Conservation (phyloP, 192 early-diverging fungal species). For the Coemansia guatemalensis region DNA sequence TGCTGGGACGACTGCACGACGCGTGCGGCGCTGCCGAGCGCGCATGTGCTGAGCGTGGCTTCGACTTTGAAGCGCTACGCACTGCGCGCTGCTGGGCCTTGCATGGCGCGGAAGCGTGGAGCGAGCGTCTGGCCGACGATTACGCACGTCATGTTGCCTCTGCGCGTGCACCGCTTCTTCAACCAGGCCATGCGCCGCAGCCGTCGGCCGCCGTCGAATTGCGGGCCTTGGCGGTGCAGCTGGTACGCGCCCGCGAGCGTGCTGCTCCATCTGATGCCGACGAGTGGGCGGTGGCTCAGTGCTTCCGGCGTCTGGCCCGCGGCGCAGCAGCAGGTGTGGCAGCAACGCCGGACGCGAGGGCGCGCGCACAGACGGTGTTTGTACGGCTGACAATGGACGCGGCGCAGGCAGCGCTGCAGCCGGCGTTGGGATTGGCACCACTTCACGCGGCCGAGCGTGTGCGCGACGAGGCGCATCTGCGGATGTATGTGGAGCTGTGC, state of each 20-base stretch:
- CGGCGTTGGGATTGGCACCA: constrained; percentile 14
- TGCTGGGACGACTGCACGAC: constrained; percentile 28
- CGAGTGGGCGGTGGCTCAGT: constrained; percentile 35
- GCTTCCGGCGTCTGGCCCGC: constrained; percentile 43
- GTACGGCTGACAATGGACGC: constrained; percentile 15
- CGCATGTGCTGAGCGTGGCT: constrained; percentile 3
- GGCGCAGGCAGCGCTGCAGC: constrained; percentile 29
- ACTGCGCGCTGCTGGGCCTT: constrained; percentile 26
- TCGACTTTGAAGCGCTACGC: constrained; percentile 38
- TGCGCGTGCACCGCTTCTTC: constrained; percentile 15
- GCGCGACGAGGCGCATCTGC: constrained; percentile 22
- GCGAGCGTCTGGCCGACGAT: constrained; percentile 11
- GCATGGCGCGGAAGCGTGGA: background rate
- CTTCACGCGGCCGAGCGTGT: constrained; percentile 11
- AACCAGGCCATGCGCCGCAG: constrained; percentile 15
- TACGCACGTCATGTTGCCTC: constrained; percentile 21
- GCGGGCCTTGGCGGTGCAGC: constrained; percentile 38
- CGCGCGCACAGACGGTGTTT: constrained; percentile 15
- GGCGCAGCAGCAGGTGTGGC: constrained; percentile 8
- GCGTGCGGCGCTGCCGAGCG: constrained; percentile 18
- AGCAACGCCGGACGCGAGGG: no score
- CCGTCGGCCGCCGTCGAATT: constrained; percentile 20
- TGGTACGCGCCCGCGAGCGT: constrained; percentile 23
- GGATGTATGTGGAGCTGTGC: constrained; percentile 28
- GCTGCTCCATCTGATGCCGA: constrained; percentile 18